Base-by-base conservation (phyloP, 1,139 yeast species). In the Hyphopichia khmerensis region DNA sequence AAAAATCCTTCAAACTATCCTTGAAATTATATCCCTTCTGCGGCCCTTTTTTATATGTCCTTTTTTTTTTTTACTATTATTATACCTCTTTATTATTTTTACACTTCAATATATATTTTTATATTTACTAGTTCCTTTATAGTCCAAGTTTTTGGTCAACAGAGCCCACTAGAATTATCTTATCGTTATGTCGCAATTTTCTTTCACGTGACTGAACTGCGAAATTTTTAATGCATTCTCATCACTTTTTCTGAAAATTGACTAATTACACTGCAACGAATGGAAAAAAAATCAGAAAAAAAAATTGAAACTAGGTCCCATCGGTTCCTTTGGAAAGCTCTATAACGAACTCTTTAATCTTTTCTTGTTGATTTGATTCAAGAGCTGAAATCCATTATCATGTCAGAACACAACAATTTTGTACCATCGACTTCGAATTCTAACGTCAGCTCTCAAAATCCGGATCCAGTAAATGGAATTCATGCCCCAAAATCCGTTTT, bases 401-500 rank as follows among this genome's bases (percentile, higher is more conserved):
- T 30, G 33, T 30, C 33, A 30, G 33, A 30, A 3, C 4, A 30
- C n/a, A 5, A 5, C 5, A 6, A 10, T 17, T 21, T 21, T 4
- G 14, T 24, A 35, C 21, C 31, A 14, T 35, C 37, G 4, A 7
- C 29, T 8, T 26, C n/a, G 10, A 8, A 7, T n/a, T 9, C 30
- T 5, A 10, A 4, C 5, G 18, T 14, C 7, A 15, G 14, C 15
- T 17, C 36, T 8, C 13, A 18, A 26, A 7, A 8, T 7, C 10
- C 16, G n/a, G 41, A 39, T 13, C 35, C 17, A 10, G 19, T 26
- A 19, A 57, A 57, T 43, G 62, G 62, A 13, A 51, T 56, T 19
- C 14, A 39, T 38, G 36, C 52, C 3, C 65, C 67, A n/a, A 52
- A 48, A 34, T 57, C 67, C 1, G 48, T 57, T 3, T 36, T 57